Evolutionary conservation across 2,329 filamentous ascomycete genomes (phyloP), one percentile per base, ranked within the genome.

Genomic region (Botrytis byssoidea): DNA sequence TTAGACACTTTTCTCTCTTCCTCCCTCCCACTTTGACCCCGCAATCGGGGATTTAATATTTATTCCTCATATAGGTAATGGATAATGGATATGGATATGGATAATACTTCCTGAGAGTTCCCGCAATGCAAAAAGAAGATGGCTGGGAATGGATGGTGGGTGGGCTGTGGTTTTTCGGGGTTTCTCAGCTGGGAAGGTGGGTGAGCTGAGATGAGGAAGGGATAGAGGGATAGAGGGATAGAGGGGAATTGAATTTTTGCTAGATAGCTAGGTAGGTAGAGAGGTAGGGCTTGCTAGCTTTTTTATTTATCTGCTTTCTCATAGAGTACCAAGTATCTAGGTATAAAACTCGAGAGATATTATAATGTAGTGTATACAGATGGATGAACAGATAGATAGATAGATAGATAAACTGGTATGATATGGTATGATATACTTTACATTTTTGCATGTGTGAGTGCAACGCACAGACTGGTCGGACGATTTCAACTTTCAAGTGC

Each of bases 111-210:
- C 32, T n/a, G 10, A 20, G 32, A n/a, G 32, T 29, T 55, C 65
- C 32, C 5, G 22, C 29, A 12, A 29, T 4, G 22, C 3, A 29
- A 42, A 55, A 68, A 68, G 29, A 66, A 66, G 65, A 68, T 68
- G 65, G 65, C 65, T 55, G 65, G 65, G n/a, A 57, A 68, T 68
- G 48, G 42, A 68, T 68, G 48, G 35, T 68, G 65, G 35, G 65
- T 51, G 29, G 9, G 65, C 29, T 44, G 40, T 44, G 42, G 16
- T 20, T 35, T 35, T 35, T 35, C 35, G 35, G 35, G 35, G 0
- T 9, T 40, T 12, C 65, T 55, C 65, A 67, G 65, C 65, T 67
- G 37, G 65, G 64, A 51, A 67, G 64, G 64, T 67, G 37, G 42
- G 16, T 48, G 46, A 46, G 44, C 9, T 46, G 44, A 48, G 20